These are phyloP conservation scores for Candida stauntonica DNA, from an alignment of 805 yeast genomes.

Conservation along the genomic window DNA sequence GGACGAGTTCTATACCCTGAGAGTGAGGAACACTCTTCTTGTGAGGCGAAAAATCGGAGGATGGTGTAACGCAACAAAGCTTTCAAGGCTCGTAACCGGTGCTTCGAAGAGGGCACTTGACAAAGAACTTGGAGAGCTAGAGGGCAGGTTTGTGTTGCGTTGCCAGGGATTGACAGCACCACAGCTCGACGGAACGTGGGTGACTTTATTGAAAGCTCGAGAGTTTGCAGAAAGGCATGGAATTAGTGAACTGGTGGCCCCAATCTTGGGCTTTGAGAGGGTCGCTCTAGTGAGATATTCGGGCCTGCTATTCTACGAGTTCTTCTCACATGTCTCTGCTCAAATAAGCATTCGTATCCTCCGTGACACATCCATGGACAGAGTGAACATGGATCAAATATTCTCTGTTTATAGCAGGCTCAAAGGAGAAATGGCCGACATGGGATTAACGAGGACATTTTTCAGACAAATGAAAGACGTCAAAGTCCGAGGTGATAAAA, in stretches of 20 bases:
- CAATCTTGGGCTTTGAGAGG: slow-evolving; percentile 25
- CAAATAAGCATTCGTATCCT: slow-evolving; percentile 23
- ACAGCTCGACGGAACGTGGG: slow-evolving; percentile 22
- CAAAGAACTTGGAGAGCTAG: background rate
- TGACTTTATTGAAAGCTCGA: slow-evolving; percentile 22
- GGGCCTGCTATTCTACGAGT: slow-evolving; percentile 25
- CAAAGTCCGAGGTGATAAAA: slow-evolving; percentile 18
- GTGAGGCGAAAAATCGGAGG: slow-evolving; percentile 11
- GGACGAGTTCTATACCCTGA: slow-evolving; percentile 9
- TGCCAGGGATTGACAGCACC: background rate
- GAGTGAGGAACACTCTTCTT: background rate
- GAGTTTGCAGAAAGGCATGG: slow-evolving; percentile 17
- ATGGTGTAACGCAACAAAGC: slow-evolving; percentile 10
- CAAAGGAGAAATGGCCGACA: slow-evolving; percentile 11
- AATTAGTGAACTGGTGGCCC: slow-evolving; percentile 16
- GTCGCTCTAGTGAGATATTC: slow-evolving; percentile 23
- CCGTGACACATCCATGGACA: slow-evolving; percentile 16
- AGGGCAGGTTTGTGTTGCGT: background rate
- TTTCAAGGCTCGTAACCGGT: slow-evolving; percentile 1
- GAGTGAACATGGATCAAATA: slow-evolving; percentile 24
- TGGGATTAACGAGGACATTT: slow-evolving; percentile 15
- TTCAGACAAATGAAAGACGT: slow-evolving; percentile 11
- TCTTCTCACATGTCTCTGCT: slow-evolving; percentile 17
- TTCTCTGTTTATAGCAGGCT: slow-evolving; percentile 19
- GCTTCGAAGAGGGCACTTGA: background rate